phyloP scores from a whole-genome alignment of 768 basidiomycete species.

The Neoboletus brunneissimus region DNA sequence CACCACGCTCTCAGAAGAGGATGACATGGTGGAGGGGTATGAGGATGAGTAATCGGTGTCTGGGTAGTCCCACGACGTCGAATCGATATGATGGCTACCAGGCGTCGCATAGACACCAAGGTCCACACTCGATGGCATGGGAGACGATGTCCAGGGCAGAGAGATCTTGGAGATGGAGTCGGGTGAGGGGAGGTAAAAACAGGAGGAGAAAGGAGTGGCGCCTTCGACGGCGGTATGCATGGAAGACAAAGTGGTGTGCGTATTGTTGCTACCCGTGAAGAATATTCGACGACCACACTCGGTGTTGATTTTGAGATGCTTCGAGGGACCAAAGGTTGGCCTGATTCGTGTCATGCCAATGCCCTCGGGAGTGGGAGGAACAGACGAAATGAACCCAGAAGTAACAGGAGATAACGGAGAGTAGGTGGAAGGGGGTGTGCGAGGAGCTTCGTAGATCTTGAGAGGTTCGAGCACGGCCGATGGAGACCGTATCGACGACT shows the following conservation, averaged over 20 bases:
- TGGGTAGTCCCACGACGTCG: slow-evolving; percentile 45
- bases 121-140: slow-evolving; percentile 39
- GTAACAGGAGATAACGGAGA: slow-evolving; percentile 44
- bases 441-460: slow-evolving; percentile 44
- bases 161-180: slow-evolving; percentile 39
- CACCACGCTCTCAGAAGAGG: slow-evolving; percentile 35
- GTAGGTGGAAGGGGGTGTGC: slow-evolving; percentile 51
- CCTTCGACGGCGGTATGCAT: slow-evolving; percentile 76
- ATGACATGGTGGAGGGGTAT: slow-evolving; percentile 45
- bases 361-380: slow-evolving; percentile 58
- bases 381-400: slow-evolving; percentile 41
- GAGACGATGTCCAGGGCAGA: slow-evolving; percentile 31
- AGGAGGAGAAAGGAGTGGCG: slow-evolving; percentile 55
- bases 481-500: slow-evolving; percentile 48
- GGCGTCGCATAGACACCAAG: slow-evolving; percentile 40
- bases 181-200: slow-evolving; percentile 51
- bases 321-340: slow-evolving; percentile 34
- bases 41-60: slow-evolving; percentile 47
- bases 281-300: slow-evolving; percentile 35
- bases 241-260: slow-evolving; percentile 49
- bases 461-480: slow-evolving; percentile 35
- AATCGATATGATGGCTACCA: slow-evolving; percentile 51
- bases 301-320: slow-evolving; percentile 62
- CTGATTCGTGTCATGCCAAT: slow-evolving; percentile 40
- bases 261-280: slow-evolving; percentile 42